Base-by-base conservation (phyloP, 495 filamentous ascomycete genomes). In the Extremus antarcticus region DNA sequence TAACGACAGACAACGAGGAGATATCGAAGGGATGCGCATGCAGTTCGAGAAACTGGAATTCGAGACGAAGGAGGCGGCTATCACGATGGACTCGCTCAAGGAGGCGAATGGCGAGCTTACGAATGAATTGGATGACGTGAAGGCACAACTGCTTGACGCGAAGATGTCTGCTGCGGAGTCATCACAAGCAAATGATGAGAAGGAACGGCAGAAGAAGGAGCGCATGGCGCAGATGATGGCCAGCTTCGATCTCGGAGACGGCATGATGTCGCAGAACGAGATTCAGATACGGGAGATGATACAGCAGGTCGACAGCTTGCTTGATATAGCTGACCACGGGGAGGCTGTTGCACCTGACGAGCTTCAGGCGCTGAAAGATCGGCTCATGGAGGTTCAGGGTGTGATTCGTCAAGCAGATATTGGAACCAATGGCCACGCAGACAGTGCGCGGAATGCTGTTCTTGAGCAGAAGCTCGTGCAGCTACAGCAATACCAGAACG, bases 161-260 rank as follows among this genome's bases (percentile, higher is more conserved):
- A 88, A 88, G 70, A 94, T 98, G 87, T 87, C 79, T 60, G 90
- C 91, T 47, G 92, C 89, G 74, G 94, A 96, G 71, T 94, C 87
- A 2, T 84, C 80, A 25, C 87, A 87, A 1, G 84, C 83, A 15
- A 66, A 91, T 2, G 90, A 96, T 62, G 92, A 96, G 71, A 98
- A 97, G 74, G 92, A 97, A 70, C 90, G 88, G 76, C 90, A 89
- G 75, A 98, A 97, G 75, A 87, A 88, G 4, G 92, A 97, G 73
- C 88, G 89, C 67, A 98, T 98, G 92, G 92, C 92, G 24, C 88
- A 95, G 79, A 98, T 98, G 92, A 95, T 98, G 91, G 91, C 92
- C 47, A 87, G 91, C 4, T 96, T 98, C 58, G 90, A 97, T 65
- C 78, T 96, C 29, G 89, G 87, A 38, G 85, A 82, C 20, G 90